Evolutionary conservation across 225 moss, liverwort and hornwort genomes (phyloP).

Genomic region (Bryoerythrophyllum caledonicum): DNA sequence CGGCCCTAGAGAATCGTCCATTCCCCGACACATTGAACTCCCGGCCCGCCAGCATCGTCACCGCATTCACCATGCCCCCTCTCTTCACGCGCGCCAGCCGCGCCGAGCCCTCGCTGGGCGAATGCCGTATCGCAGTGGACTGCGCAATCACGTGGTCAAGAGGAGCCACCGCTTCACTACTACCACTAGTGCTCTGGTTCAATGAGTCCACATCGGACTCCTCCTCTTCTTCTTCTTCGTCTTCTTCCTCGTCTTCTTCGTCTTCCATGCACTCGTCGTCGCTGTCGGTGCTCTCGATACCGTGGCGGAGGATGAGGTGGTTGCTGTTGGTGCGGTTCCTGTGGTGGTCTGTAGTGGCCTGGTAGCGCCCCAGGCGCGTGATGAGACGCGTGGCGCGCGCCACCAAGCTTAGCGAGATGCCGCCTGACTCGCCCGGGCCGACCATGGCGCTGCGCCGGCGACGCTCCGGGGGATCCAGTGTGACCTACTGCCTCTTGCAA

Average conservation of each 20-base stretch:
- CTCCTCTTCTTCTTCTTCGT: constrained; percentile 13
- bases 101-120: constrained; percentile 52
- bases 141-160: constrained; percentile 61
- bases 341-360: constrained; percentile 4
- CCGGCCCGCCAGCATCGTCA: constrained; percentile 71
- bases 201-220: background rate
- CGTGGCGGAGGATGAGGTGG: constrained; percentile 1
- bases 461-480: constrained; percentile 25
- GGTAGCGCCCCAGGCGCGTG: constrained; percentile 32
- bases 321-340: constrained; percentile 14
- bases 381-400: constrained; percentile 38
- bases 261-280: constrained; percentile 20
- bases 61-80: constrained; percentile 54
- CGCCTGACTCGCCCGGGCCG: constrained; percentile 29
- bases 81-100: constrained; percentile 63
- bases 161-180: constrained; percentile 14
- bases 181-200: background rate
- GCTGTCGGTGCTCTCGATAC: constrained; percentile 28
- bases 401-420: constrained; percentile 31
- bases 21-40: constrained; percentile 74
- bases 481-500: background rate
- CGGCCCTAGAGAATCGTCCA: constrained; percentile 75
- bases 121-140: constrained; percentile 43
- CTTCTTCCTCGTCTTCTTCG: constrained; percentile 21
- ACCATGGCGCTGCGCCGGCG: constrained; percentile 29